These are phyloP conservation scores for Coemansia sp. DNA, from an alignment of 192 early-diverging fungal species.

Conservation along the genomic window DNA sequence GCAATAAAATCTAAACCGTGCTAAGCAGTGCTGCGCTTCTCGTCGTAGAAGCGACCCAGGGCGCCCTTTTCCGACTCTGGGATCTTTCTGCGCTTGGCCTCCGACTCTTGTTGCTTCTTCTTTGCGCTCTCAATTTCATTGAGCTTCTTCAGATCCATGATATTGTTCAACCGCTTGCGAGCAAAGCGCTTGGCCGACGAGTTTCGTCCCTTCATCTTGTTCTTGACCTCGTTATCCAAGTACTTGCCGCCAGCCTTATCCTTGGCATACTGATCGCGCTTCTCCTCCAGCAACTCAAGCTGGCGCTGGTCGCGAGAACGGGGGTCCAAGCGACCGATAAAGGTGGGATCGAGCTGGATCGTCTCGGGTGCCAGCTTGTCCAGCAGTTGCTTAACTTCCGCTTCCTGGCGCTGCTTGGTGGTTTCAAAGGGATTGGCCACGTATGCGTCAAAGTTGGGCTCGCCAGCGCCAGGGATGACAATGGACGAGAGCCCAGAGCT, in stretches of 20 bases:
- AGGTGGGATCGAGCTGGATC: constrained; percentile 79
- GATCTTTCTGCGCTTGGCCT: constrained; percentile 16
- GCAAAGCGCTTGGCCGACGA: constrained; percentile 74
- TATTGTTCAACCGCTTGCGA: constrained; percentile 76
- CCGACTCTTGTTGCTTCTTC: constrained; percentile 18
- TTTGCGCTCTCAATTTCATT: constrained; percentile 36
- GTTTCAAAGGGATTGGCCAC: constrained; percentile 94
- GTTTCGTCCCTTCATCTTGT: constrained; percentile 50
- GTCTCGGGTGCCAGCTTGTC: constrained; percentile 95
- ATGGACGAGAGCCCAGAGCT: constrained; percentile 72
- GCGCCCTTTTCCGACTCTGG: constrained; percentile 44
- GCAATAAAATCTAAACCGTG: neutral
- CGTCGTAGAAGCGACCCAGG: constrained; percentile 31
- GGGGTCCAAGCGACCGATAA: constrained; percentile 78
- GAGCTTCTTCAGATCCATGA: constrained; percentile 68
- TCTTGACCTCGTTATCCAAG: constrained; percentile 35
- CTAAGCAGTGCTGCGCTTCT: constrained; percentile 26
- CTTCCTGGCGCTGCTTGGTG: constrained; percentile 79
- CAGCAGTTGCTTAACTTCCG: constrained; percentile 82
- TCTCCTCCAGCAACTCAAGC: constrained; percentile 11
- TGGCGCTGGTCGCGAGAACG: constrained; percentile 39
- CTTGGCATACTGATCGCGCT: constrained; percentile 15
- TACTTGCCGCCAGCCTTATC: constrained; percentile 32
- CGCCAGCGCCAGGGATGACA: constrained; percentile 90
- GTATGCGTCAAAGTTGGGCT: constrained; percentile 94